These are phyloP conservation scores for Lentinula boryana DNA, from an alignment of 768 basidiomycete genomes.

Conservation along the genomic window DNA sequence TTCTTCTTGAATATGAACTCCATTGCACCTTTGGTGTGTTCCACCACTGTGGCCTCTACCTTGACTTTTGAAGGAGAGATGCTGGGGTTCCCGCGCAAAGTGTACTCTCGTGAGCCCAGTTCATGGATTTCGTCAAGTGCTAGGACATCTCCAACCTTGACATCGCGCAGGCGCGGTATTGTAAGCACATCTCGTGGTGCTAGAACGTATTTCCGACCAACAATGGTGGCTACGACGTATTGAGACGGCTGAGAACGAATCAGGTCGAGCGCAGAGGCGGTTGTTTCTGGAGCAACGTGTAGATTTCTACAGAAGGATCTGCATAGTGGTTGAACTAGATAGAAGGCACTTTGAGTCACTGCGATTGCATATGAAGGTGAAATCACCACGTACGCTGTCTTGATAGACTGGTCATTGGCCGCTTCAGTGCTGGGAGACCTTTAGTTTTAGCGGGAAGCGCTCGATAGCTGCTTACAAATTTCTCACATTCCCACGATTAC, in stretches of 20 bases:
- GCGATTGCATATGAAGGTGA: background rate
- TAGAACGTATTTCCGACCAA: conserved; percentile 83
- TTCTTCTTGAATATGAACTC: conserved; percentile 95
- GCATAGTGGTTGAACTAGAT: background rate
- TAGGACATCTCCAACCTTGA: conserved; percentile 81
- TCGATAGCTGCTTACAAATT: background rate
- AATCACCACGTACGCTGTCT: conserved; percentile 3
- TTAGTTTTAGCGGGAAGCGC: background rate
- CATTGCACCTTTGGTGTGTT: conserved; percentile 95
- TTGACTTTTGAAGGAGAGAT: conserved; percentile 62
- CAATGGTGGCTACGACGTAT: conserved; percentile 87
- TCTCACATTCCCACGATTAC: background rate
- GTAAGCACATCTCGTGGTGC: conserved; percentile 91
- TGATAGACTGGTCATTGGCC: conserved; percentile 6
- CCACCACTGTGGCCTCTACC: conserved; percentile 88
- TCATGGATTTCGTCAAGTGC: conserved; percentile 84
- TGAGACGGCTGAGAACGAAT: conserved; percentile 89
- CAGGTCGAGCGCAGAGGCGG: conserved; percentile 65
- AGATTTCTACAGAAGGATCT: conserved; percentile 14
- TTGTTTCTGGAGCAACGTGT: conserved; percentile 27
- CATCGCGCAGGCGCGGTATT: conserved; percentile 83
- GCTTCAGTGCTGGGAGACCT: background rate
- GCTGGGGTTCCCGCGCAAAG: conserved; percentile 72
- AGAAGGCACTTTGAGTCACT: background rate
- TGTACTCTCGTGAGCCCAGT: conserved; percentile 93